phyloP scores from a whole-genome alignment of 768 basidiomycete species.

The Mycena haematopus region DNA sequence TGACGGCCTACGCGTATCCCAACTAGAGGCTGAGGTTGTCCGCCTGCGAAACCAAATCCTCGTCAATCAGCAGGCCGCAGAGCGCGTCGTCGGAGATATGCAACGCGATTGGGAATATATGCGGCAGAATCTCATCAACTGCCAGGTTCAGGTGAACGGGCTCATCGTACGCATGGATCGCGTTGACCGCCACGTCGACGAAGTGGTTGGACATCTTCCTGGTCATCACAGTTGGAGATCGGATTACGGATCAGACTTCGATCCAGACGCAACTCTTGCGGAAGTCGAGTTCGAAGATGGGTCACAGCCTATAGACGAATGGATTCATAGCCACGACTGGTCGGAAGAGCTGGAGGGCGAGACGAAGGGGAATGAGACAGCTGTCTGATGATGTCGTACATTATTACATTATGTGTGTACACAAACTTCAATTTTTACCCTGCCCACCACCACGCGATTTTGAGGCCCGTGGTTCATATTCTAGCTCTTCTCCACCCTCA shows the following conservation, averaged over 20 bases:
- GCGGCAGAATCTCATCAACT: not conserved
- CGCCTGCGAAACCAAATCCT: not conserved
- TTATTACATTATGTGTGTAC: not conserved
- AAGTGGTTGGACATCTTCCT: not conserved
- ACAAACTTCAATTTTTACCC: not conserved
- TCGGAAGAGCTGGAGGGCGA: not conserved
- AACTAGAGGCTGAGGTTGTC: constrained; percentile 1
- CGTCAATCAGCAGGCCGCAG: not conserved
- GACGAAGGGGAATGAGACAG: not conserved
- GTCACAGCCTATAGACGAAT: not conserved
- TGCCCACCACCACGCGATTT: not conserved
- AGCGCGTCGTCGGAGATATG: not conserved
- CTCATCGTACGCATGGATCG: not conserved
- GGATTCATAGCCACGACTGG: not conserved
- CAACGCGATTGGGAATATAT: not conserved
- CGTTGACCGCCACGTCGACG: not conserved
- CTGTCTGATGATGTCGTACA: not conserved
- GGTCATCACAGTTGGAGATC: not conserved
- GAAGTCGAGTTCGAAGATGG: constrained; percentile 1
- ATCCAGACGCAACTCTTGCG: not conserved
- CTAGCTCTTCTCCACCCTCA: not conserved
- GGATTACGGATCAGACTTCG: not conserved
- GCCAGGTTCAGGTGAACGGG: not conserved
- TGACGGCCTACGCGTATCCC: not conserved
- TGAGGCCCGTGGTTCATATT: not conserved